Base-by-base conservation (phyloP, 345 rosid species). In the Acer negundo region DNA sequence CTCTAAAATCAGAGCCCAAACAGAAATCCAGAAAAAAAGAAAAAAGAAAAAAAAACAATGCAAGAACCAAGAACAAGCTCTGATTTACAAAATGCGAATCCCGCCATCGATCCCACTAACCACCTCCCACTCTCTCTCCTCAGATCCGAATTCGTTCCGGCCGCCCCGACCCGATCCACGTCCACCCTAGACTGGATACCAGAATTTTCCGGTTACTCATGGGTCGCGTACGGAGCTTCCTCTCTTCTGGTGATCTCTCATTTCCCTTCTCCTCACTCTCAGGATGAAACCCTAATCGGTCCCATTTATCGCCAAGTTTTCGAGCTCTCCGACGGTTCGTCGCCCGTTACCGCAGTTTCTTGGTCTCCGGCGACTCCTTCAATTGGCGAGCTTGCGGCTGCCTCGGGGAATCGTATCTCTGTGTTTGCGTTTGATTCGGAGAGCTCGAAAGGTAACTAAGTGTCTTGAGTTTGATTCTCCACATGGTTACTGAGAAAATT, bases 221-320 rank as follows among this genome's bases (percentile, higher is more conserved):
- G 98, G 97, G 88, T 90, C 55, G 97, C 97, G 13, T 95, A 93
- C 79, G 97, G 97, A 22, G 97, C 97, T 15, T 95, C 97, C 75
- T 88, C 97, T 70, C 93, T 95, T 72, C 85, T 93, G 22, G 92
- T 93, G 70, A 86, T 95, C 79, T 90, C 97, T 55, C 98, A 95
- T 85, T 80, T 95, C 44, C 98, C 98, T 77, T 93, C 97, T 23
- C 93, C 97, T 49, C 91, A 90, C 70, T 91, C 90, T 76, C 80
- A 76, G 62, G 89, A 90, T 17, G 90, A 95, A 74, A 26, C 81
- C 69, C 69, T 81, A 20, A 77, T 85, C 79, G 97, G 90, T 31
- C 93, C 98, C 16, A 80, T 90, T 73, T 85, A 89, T 84, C 92
- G 95, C 62, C 97, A 93, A 87, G 87, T 90, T 59, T 77, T 93